These are phyloP conservation scores for Nitzschia inconspicua DNA, from an alignment of 108 stramenopile genomes.

Conservation along the genomic window DNA sequence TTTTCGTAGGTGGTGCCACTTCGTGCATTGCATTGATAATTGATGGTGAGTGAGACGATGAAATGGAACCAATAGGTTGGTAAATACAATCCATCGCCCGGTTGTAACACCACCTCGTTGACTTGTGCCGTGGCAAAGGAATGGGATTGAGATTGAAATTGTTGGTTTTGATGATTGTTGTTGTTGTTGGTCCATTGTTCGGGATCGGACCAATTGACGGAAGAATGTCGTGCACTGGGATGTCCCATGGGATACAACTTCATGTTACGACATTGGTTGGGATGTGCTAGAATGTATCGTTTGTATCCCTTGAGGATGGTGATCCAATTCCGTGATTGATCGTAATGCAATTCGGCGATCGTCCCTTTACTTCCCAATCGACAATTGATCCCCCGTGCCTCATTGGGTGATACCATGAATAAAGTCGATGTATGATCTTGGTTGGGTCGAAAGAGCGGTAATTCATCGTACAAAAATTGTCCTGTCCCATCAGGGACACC, in stretches of 20 bases:
- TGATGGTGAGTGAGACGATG: constrained; percentile 89
- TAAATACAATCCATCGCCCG: constrained; percentile 94
- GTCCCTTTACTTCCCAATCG: constrained; percentile 94
- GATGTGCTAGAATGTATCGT: constrained; percentile 89
- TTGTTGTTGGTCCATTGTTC: constrained; percentile 15
- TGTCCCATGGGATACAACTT: constrained; percentile 78
- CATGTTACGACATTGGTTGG: constrained; percentile 84
- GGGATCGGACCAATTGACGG: constrained; percentile 85
- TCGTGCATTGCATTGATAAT: constrained; percentile 97
- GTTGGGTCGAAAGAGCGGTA: constrained; percentile 79
- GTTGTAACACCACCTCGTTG: constrained; percentile 90
- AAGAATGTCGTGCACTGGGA: constrained; percentile 81
- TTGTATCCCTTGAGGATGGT: constrained; percentile 68
- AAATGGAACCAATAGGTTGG: constrained; percentile 97
- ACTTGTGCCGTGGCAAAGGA: constrained; percentile 59
- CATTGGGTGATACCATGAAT: constrained; percentile 84
- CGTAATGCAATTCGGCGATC: constrained; percentile 93
- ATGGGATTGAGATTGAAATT: too few species aligned
- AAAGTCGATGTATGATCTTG: too few species aligned
- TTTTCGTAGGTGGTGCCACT: constrained; percentile 55
- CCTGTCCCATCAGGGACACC: constrained; percentile 33
- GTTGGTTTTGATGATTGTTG: constrained; percentile 11
- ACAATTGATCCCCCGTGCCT: constrained; percentile 94
- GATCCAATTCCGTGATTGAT: constrained; percentile 88
- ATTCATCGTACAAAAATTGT: constrained; percentile 81